phyloP scores from a whole-genome alignment of 495 filamentous ascomycete species.

The Penicillium soppii region DNA sequence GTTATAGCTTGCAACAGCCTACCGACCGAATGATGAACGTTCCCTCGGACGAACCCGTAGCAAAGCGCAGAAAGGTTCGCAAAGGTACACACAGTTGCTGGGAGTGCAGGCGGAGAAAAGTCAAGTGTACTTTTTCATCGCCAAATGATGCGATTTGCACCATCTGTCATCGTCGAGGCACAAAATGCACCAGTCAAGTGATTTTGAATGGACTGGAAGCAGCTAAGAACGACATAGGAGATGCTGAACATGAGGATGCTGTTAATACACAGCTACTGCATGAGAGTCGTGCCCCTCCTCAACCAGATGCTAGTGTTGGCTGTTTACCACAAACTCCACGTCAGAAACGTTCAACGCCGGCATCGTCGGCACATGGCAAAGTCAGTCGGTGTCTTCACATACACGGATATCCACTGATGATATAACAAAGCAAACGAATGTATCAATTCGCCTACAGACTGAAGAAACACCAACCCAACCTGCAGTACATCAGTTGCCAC shows the following conservation, averaged over 20 bases:
- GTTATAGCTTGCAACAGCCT: neutral
- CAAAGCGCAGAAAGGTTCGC: constrained; percentile 34
- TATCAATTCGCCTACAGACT: neutral
- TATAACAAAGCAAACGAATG: neutral
- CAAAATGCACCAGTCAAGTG: constrained; percentile 43
- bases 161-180: constrained; percentile 38
- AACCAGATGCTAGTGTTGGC: neutral
- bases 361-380: neutral
- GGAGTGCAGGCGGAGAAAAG: constrained; percentile 42
- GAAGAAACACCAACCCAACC: neutral
- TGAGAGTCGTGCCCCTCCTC: neutral
- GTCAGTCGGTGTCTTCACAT: neutral
- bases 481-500: neutral
- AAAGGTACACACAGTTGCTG: constrained; percentile 41
- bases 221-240: constrained; percentile 13
- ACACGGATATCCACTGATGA: neutral
- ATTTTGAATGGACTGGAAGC: constrained; percentile 17
- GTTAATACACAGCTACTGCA: neutral
- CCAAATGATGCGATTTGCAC: constrained; percentile 33
- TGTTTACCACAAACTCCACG: neutral
- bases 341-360: neutral
- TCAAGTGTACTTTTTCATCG: constrained; percentile 31
- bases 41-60: neutral
- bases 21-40: neutral
- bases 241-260: constrained; percentile 19